Base-by-base conservation (phyloP, 2,329 filamentous ascomycete species). In the Purpureocillium lavendulum region DNA sequence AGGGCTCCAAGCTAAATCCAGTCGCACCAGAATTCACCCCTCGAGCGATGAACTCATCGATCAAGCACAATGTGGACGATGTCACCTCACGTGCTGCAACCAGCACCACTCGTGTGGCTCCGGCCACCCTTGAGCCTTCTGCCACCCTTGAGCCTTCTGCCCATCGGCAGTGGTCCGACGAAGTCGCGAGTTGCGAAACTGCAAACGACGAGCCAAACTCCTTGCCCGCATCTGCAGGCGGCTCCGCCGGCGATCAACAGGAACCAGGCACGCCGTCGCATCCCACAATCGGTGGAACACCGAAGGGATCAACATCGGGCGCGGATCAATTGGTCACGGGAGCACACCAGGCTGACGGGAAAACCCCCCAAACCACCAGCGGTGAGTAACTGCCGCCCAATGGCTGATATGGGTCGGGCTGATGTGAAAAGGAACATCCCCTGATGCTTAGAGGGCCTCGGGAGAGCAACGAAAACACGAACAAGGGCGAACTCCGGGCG, bases 11-110 rank as follows among this genome's bases (percentile, higher is more conserved):
- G 51, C 58, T 77, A 49, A 77, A 78, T 56, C 74, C 74, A 26
- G 61, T 67, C 48, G 74, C 74, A 21, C 66, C 70, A 33, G 67
- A 69, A 39, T 78, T 78, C 44, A 77, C 71, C 2, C 73, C 74
- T 35, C 65, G 65, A 15, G 33, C 36, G 6, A 6, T 26, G 21
- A 26, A 5, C 10, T 26, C 21, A 26, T 10, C 21, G 10, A 26
- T 5, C 5, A 26, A 26, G 21, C 6, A 10, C 5, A 10, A 26
- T 26, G 21, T 10, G 21, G 6, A 26, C 10, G 21, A 26, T 10
- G 5, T 5, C 21, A 10, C 21, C 10, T 26, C 21, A n/a, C n/a
- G 21, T 6, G 21, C 21, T 6, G 10, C 10, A 26, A 26, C 21
- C 21, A 26, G n/a, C 21, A 26, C 6, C 21, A 26, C 21, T n/a